Evolutionary conservation across 1,284 basidiomycete genomes (phyloP).

Genomic region (Rhodotorula mucilaginosa): DNA sequence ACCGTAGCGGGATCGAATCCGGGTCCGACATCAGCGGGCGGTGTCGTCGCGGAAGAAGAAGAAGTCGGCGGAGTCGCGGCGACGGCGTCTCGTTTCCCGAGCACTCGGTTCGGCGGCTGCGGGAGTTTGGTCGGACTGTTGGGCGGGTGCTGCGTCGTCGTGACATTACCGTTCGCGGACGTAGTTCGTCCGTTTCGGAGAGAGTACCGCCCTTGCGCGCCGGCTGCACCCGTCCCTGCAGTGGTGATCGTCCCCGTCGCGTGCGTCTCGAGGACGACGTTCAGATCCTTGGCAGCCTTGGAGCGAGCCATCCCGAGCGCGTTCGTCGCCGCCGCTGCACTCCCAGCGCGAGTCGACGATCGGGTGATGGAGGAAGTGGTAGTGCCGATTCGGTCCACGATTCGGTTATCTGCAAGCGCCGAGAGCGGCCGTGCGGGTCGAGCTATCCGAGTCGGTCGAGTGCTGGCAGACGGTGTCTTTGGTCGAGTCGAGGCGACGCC

Average conservation of each 20-base stretch:
- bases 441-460: constrained; percentile 35
- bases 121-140: constrained; percentile 30
- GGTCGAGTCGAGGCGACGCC: constrained; percentile 8
- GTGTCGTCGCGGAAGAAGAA: neutral
- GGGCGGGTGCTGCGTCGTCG: constrained; percentile 9
- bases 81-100: constrained; percentile 24
- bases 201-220: constrained; percentile 17
- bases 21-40: neutral
- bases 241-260: neutral
- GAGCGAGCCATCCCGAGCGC: constrained; percentile 2
- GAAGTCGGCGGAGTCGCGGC: neutral
- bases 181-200: constrained; percentile 16
- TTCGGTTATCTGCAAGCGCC: constrained; percentile 32
- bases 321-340: neutral
- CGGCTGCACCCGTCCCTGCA: neutral
- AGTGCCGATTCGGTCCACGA: constrained; percentile 29
- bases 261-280: constrained; percentile 30
- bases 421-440: constrained; percentile 27
- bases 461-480: neutral
- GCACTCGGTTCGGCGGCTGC: constrained; percentile 18
- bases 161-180: neutral
- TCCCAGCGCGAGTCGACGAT: neutral
- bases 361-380: neutral
- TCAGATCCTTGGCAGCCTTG: constrained; percentile 32
- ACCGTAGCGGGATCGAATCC: constrained; percentile 4